Percentiles rank a stretch among this genome's conserved stretches.
Conservation (phyloP, 139 green algal species). For the Chlamydomonas incerta region DNA sequence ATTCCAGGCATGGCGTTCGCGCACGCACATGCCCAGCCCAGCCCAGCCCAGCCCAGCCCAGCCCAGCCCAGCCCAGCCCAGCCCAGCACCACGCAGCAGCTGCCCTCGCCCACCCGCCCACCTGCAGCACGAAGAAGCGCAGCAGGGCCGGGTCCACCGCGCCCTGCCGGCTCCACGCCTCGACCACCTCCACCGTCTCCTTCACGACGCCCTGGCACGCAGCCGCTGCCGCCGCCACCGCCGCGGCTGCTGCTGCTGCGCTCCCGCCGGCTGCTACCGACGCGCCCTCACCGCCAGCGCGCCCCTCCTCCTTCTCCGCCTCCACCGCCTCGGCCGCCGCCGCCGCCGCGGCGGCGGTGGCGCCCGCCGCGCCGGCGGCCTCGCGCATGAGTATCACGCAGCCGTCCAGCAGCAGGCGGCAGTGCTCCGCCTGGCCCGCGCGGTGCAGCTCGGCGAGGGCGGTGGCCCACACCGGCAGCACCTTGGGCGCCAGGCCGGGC, state of each 20-base stretch:
- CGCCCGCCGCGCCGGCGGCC: not conserved
- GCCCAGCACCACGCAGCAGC: too few relatives aligned
- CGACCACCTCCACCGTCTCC: slow-evolving; percentile 30
- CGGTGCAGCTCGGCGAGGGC: slow-evolving; percentile 37
- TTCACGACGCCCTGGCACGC: not conserved
- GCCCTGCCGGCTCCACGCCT: slow-evolving; percentile 3
- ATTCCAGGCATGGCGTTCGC: too few relatives aligned
- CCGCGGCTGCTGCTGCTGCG: not conserved
- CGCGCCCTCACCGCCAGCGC: too few relatives aligned
- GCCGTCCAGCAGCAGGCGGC: slow-evolving; percentile 21
- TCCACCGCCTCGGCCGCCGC: not conserved
- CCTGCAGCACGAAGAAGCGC: slow-evolving; percentile 34
- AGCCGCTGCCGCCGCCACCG: not conserved
- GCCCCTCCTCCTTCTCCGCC: not conserved
- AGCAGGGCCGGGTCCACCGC: slow-evolving; percentile 5
- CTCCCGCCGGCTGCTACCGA: not conserved
- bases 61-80: too few relatives aligned
- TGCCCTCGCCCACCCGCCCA: too few relatives aligned
- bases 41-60: too few relatives aligned
- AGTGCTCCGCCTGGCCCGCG: not conserved
- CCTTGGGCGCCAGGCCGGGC: not conserved
- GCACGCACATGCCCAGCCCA: too few relatives aligned
- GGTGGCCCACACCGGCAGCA: slow-evolving; percentile 7
- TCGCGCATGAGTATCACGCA: slow-evolving; percentile 2
- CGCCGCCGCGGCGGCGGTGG: not conserved